Evolutionary conservation across 768 basidiomycete genomes (phyloP), one percentile per base, ranked within the genome.

Genomic region (Boletus rex-veris): DNA sequence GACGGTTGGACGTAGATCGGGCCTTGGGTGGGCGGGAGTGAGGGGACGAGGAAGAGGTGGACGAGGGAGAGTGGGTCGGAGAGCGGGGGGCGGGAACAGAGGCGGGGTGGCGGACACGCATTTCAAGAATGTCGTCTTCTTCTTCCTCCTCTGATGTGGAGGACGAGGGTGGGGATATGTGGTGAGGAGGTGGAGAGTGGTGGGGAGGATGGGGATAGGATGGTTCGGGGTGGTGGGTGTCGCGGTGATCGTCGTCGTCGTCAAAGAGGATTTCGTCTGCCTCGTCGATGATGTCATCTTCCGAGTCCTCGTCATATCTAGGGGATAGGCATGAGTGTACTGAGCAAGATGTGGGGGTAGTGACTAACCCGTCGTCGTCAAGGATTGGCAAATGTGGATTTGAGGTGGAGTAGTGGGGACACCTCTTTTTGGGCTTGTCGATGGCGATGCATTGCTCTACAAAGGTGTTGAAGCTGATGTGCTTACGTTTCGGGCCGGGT

Each of bases 391-490:
- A 62, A 66, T 60, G 61, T 57, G 56, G 39, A 36, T 60, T 48
- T 11, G 61, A 45, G 1, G 51, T 33, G 19, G 64, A 31, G 48
- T 46, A 54, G 30, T 42, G 47, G 0, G 45, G 38, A 31, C 57
- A 67, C 57, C 67, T 71, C 55, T 63, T 65, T 52, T 76, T 74
- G 0, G 89, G 90, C 62, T 86, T 86, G 65, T 92, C 90, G 66
- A 92, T 90, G 40, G 90, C 86, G 54, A 99, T 96, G 66, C 84
- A 93, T 69, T 98, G 96, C 69, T 97, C 90, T 37, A 99, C 96
- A 67, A 95, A 97, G 1, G 95, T 96, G 71, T 98, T 98, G 80
- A 98, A 98, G 62, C 81, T 88, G 74, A 98, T 98, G 69, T 97
- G 96, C 58, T 86, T 86, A 75, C 86, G 90, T 77, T 85, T 86